Evolutionary conservation across 306 rosid genomes (phyloP).

Genomic region (Trichosanthes truncata): DNA sequence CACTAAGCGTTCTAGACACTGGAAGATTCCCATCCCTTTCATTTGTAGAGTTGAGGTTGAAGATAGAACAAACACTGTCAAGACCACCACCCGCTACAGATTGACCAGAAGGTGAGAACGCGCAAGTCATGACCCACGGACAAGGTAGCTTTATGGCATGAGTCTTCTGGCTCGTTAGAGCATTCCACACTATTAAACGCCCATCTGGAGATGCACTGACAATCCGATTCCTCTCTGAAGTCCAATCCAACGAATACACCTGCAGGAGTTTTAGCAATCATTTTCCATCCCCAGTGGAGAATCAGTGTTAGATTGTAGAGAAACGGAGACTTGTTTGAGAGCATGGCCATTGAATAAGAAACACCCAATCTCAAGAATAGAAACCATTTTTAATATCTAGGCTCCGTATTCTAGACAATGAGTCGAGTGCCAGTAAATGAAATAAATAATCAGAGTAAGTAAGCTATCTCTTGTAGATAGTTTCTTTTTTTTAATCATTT

Average conservation of each 20-base stretch:
- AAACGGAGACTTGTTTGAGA: not conserved
- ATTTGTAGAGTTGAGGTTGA: slow-evolving; percentile 76
- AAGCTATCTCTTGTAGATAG: not conserved
- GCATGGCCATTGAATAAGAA: not conserved
- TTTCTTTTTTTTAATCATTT: not conserved
- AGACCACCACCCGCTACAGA: slow-evolving; percentile 97
- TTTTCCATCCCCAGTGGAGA: not conserved
- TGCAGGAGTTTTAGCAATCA: slow-evolving; percentile 17
- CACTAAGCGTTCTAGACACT: slow-evolving; percentile 65
- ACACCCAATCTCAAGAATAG: not conserved
- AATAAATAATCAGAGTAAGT: not conserved
- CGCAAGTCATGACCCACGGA: slow-evolving; percentile 99
- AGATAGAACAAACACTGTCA: slow-evolving; percentile 90
- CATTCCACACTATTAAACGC: slow-evolving; percentile 89
- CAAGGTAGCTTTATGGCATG: slow-evolving; percentile 91
- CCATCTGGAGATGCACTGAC: slow-evolving; percentile 99
- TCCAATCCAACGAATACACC: slow-evolving; percentile 99
- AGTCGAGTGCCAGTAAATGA: not conserved
- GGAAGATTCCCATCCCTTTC: slow-evolving; percentile 69
- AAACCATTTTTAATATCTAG: not conserved
- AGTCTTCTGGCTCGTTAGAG: slow-evolving; percentile 92
- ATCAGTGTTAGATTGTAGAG: not conserved
- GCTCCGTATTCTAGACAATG: not conserved
- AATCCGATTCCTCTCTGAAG: slow-evolving; percentile 71
- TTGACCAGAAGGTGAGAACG: slow-evolving; percentile 87